These are phyloP conservation scores for Gardenia jasminoides DNA, from an alignment of 257 asterid species.

Conservation along the genomic window DNA sequence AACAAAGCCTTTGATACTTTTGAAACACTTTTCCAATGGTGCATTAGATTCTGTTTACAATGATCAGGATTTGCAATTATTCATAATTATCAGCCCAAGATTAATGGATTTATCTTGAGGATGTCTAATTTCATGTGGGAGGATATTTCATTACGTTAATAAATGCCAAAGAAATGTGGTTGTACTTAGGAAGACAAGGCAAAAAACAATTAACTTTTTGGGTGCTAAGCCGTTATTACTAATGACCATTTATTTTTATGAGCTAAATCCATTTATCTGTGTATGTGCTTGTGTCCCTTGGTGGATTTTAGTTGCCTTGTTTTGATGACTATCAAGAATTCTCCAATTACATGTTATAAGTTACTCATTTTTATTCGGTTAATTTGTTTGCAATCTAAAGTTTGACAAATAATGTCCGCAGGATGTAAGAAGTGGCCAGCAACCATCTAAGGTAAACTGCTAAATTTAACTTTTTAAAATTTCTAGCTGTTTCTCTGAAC, in stretches of 20 bases:
- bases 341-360: background rate
- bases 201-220: background rate
- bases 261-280: background rate
- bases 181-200: background rate
- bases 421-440: constrained; percentile 44
- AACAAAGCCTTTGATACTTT: background rate
- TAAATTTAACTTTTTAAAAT: constrained; percentile 5
- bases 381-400: constrained; percentile 9
- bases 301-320: background rate
- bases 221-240: background rate
- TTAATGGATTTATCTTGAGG: background rate
- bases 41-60: background rate
- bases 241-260: background rate
- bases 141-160: too few species aligned
- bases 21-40: too few species aligned
- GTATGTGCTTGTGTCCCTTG: background rate
- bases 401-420: constrained; percentile 36
- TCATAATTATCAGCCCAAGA: background rate
- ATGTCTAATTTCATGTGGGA: background rate
- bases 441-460: constrained; percentile 48
- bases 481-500: background rate
- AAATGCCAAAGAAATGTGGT: background rate
- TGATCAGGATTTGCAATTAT: too few species aligned
- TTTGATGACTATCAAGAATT: background rate
- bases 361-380: background rate